A percentile compares a stretch with the other conserved stretches of the same genome.
These are phyloP conservation scores for Russula brevipes DNA, from an alignment of 768 basidiomycete species.

Conservation along the genomic window DNA sequence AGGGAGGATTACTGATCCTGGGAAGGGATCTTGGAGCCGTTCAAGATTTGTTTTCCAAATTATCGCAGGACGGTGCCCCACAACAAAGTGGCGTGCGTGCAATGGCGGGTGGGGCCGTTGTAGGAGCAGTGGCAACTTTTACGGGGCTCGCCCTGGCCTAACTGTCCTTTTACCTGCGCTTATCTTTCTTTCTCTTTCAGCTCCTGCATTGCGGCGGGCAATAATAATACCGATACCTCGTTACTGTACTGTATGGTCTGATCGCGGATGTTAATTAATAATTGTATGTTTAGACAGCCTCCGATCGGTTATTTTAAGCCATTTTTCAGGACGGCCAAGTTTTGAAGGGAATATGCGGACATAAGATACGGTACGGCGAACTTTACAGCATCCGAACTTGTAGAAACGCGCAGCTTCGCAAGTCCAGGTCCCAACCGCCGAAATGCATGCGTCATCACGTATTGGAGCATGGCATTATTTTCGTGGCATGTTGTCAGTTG, in stretches of 20 bases:
- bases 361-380: background rate
- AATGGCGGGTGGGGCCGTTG: constrained; percentile 21
- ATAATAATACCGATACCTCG: too few species aligned
- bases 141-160: constrained; percentile 23
- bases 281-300: background rate
- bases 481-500: background rate
- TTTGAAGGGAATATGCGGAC: background rate
- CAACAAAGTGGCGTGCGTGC: constrained; percentile 13
- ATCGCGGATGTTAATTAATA: background rate
- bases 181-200: too few species aligned
- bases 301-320: background rate
- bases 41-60: constrained; percentile 9
- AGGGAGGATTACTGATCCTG: constrained; percentile 22
- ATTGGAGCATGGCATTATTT: background rate
- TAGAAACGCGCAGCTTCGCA: background rate
- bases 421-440: background rate
- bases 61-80: constrained; percentile 7
- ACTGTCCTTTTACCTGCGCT: background rate
- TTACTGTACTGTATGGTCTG: background rate
- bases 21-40: constrained; percentile 22
- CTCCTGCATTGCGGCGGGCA: too few species aligned
- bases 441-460: background rate
- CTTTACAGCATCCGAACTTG: background rate
- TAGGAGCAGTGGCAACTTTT: constrained; percentile 25
- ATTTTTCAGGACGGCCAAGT: background rate